A percentile compares a stretch with the other conserved stretches of the same genome.
These are phyloP conservation scores for Elongisporangium undulatum DNA, from an alignment of 352 stramenopile species.

Conservation along the genomic window DNA sequence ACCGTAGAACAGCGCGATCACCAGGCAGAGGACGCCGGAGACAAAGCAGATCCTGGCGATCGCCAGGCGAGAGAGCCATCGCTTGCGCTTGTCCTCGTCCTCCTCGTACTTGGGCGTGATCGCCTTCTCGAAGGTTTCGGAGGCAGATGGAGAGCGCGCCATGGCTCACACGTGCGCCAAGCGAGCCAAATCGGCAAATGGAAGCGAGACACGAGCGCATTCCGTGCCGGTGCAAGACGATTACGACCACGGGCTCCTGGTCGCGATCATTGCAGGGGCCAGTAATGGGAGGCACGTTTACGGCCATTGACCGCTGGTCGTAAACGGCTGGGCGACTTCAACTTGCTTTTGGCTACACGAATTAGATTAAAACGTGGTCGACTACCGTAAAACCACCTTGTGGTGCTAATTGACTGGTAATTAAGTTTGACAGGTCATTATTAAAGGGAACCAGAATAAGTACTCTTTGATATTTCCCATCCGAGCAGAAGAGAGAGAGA, in stretches of 20 bases:
- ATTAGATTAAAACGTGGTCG: not conserved
- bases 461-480: too few relatives aligned
- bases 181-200: not conserved
- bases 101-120: not conserved
- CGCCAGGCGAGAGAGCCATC: not conserved
- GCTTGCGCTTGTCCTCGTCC: not conserved
- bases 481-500: too few relatives aligned
- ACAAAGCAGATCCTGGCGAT: constrained; percentile 8
- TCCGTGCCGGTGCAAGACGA: not conserved
- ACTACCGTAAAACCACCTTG: not conserved
- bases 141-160: not conserved
- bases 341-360: not conserved
- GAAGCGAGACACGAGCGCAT: not conserved
- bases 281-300: not conserved
- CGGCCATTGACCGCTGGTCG: not conserved
- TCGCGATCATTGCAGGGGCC: not conserved
- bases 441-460: not conserved
- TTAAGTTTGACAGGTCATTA: not conserved
- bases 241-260: not conserved
- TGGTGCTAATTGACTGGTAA: not conserved
- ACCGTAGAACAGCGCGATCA: constrained; percentile 39
- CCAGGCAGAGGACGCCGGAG: constrained; percentile 20
- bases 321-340: not conserved
- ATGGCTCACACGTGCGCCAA: not conserved
- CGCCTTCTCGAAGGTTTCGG: not conserved